Evolutionary conservation across 768 basidiomycete species (phyloP).

Genomic region (Daedalea quercina): DNA sequence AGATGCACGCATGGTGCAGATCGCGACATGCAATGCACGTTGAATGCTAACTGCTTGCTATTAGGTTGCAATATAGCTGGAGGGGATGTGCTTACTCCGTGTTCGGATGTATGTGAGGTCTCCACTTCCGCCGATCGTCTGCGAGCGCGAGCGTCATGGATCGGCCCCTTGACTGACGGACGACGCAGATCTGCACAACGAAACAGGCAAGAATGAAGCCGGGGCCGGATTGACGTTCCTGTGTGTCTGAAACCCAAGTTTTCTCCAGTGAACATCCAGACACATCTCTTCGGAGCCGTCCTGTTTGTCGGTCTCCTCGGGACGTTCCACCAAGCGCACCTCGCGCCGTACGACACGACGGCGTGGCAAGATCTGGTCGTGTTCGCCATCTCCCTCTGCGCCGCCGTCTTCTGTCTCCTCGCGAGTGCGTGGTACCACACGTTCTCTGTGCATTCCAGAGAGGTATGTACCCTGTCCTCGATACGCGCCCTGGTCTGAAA

Average conservation of each 20-base stretch:
- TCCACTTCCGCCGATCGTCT: background rate
- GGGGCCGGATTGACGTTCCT: background rate
- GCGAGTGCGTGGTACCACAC: slow-evolving; percentile 73
- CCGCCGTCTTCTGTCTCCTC: slow-evolving; percentile 68
- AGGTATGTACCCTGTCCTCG: slow-evolving; percentile 34
- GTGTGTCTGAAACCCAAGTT: background rate
- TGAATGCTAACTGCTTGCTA: background rate
- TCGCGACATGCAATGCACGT: too few relatives aligned
- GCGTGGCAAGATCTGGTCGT: slow-evolving; percentile 57
- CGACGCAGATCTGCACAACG: slow-evolving; percentile 65
- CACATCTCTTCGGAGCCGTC: slow-evolving; percentile 65
- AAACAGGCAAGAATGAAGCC: slow-evolving; percentile 44
- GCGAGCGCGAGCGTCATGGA: background rate
- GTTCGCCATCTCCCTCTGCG: slow-evolving; percentile 58
- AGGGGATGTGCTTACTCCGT: slow-evolving; percentile 55
- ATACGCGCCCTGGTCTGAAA: background rate
- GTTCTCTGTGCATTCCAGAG: slow-evolving; percentile 62
- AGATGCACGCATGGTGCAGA: too few relatives aligned
- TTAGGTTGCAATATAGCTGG: slow-evolving; percentile 32
- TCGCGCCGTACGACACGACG: slow-evolving; percentile 43
- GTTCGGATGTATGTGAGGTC: slow-evolving; percentile 52
- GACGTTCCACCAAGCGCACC: slow-evolving; percentile 46
- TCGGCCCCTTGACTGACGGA: background rate
- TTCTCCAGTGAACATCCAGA: slow-evolving; percentile 75
- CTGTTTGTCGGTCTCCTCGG: slow-evolving; percentile 51